phyloP scores from a whole-genome alignment of 495 filamentous ascomycete genomes.

The Aspergillus funiculosus region DNA sequence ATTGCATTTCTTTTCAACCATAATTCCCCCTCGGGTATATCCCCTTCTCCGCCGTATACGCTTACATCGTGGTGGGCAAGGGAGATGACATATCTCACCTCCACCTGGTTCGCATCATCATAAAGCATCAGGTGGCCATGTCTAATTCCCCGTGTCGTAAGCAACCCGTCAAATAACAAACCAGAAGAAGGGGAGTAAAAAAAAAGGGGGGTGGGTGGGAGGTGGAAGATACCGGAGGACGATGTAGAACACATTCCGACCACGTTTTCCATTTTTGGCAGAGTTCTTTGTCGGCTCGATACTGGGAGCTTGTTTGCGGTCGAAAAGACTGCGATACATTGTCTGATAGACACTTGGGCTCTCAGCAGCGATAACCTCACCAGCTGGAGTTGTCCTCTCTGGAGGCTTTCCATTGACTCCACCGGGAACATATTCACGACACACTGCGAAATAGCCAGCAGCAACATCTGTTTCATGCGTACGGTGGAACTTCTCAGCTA shows the following conservation, averaged over 20 bases:
- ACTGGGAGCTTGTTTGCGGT: slow-evolving; percentile 62
- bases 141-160: slow-evolving; percentile 41
- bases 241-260: slow-evolving; percentile 89
- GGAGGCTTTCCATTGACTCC: slow-evolving; percentile 87
- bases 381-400: slow-evolving; percentile 77
- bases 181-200: background rate
- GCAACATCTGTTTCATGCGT: slow-evolving; percentile 74
- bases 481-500: slow-evolving; percentile 52
- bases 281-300: slow-evolving; percentile 44
- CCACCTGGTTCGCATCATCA: slow-evolving; percentile 80
- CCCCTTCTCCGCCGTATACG: slow-evolving; percentile 74
- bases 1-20: slow-evolving; percentile 96
- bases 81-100: slow-evolving; percentile 92
- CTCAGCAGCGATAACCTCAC: slow-evolving; percentile 60
- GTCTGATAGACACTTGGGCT: slow-evolving; percentile 93
- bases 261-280: slow-evolving; percentile 61
- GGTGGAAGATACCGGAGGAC: slow-evolving; percentile 64
- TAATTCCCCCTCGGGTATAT: slow-evolving; percentile 84
- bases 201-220: too few relatives aligned
- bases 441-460: slow-evolving; percentile 91
- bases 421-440: slow-evolving; percentile 83
- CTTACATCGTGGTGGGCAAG: slow-evolving; percentile 80
- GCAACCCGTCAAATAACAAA: slow-evolving; percentile 7
- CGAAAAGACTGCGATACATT: slow-evolving; percentile 96
- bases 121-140: slow-evolving; percentile 97